Conservation (phyloP, 164 flowering plant genomes). For the Umbilicus rupestris region DNA sequence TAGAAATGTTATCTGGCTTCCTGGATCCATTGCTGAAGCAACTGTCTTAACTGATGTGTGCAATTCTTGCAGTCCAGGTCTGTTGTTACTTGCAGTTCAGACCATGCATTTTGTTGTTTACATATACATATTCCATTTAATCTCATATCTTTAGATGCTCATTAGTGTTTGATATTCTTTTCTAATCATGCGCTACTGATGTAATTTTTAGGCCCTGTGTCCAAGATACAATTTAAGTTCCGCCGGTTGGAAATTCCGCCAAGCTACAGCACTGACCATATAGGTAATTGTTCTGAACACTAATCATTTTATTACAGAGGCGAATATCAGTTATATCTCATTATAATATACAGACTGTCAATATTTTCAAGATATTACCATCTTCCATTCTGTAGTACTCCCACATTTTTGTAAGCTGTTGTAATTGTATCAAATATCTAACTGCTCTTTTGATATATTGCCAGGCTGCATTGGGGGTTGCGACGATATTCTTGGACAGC, state of each 20-base stretch:
- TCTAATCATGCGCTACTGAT: not conserved
- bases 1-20: constrained; percentile 95
- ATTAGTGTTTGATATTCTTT: not conserved
- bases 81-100: too few relatives aligned
- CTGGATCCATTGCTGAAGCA: constrained; percentile 78
- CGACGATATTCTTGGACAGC: constrained; percentile 66
- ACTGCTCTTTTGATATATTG: not conserved
- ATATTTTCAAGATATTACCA: too few relatives aligned
- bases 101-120: too few relatives aligned
- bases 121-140: too few relatives aligned
- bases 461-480: constrained; percentile 96
- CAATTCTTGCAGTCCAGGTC: constrained; percentile 75
- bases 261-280: constrained; percentile 55
- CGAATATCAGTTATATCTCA: not conserved
- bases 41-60: constrained; percentile 58
- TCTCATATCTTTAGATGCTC: not conserved
- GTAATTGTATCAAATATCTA: too few relatives aligned
- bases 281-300: constrained; percentile 41
- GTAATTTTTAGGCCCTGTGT: constrained; percentile 54
- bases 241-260: constrained; percentile 86
- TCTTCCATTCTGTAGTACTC: not conserved
- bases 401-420: too few relatives aligned
- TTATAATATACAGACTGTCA: not conserved
- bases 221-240: constrained; percentile 75
- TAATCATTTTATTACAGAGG: not conserved